Conservation (phyloP, 2,329 filamentous ascomycete species). For the Pyrenophora seminiperda region DNA sequence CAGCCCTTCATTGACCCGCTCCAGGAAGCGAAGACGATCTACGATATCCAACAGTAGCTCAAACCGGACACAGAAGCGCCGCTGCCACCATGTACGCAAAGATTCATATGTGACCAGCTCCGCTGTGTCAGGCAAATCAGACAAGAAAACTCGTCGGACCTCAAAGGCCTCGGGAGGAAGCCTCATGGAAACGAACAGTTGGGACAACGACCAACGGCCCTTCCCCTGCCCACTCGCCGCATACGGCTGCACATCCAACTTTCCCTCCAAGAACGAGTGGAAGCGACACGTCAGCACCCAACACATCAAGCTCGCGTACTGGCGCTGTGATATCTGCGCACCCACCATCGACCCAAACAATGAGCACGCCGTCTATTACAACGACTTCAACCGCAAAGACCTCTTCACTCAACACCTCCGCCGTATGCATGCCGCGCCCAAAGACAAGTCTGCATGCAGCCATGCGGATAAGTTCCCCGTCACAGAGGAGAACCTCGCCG, state of each 20-base stretch:
- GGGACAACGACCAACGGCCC: slow-evolving; percentile 49
- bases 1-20: slow-evolving; percentile 28
- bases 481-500: slow-evolving; percentile 60
- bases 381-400: slow-evolving; percentile 89
- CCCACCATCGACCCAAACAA: slow-evolving; percentile 43
- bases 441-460: slow-evolving; percentile 36
- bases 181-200: slow-evolving; percentile 11
- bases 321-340: slow-evolving; percentile 71
- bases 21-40: slow-evolving; percentile 32
- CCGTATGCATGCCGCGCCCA: slow-evolving; percentile 74
- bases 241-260: slow-evolving; percentile 75
- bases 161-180: slow-evolving; percentile 16
- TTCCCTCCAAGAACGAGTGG: slow-evolving; percentile 91
- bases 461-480: slow-evolving; percentile 51
- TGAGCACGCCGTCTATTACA: slow-evolving; percentile 43
- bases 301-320: slow-evolving; percentile 76
- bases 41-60: slow-evolving; percentile 33
- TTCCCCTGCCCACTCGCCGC: slow-evolving; percentile 80
- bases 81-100: slow-evolving; percentile 27
- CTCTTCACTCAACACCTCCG: slow-evolving; percentile 87
- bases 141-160: slow-evolving; percentile 26
- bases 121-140: slow-evolving; percentile 15
- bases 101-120: slow-evolving; percentile 20
- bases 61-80: slow-evolving; percentile 24
- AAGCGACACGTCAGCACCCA: slow-evolving; percentile 84